Conservation (phyloP, 768 basidiomycete genomes). For the Mycena vitilis region DNA sequence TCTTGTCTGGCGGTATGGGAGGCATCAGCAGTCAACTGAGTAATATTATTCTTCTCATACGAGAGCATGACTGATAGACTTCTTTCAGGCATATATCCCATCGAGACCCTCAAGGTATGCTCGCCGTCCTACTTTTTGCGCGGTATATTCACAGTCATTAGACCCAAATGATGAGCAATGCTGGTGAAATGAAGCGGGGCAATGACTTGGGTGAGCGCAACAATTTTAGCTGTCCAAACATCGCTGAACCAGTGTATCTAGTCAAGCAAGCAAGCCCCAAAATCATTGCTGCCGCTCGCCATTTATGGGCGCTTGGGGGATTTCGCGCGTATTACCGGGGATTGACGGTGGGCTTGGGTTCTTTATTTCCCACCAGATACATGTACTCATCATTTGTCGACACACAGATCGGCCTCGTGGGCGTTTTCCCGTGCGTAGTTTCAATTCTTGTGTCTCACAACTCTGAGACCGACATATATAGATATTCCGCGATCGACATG, state of each 20-base stretch:
- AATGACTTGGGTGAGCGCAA: constrained; percentile 19
- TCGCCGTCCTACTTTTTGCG: constrained; percentile 20
- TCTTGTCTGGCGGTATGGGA: constrained; percentile 95
- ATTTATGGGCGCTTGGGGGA: constrained; percentile 84
- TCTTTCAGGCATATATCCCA: constrained; percentile 88
- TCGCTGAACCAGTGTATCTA: constrained; percentile 22
- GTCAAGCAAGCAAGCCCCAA: constrained; percentile 45
- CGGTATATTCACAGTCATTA: constrained; percentile 42
- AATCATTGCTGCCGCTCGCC: constrained; percentile 71
- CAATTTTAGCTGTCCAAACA: background rate
- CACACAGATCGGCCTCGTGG: constrained; percentile 87
- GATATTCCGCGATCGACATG: constrained; percentile 97
- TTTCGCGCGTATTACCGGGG: constrained; percentile 91
- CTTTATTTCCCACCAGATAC: background rate
- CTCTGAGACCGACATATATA: constrained; percentile 41
- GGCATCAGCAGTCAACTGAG: constrained; percentile 94
- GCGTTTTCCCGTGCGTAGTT: constrained; percentile 90
- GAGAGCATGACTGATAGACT: constrained; percentile 35
- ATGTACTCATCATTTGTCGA: background rate
- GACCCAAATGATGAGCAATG: constrained; percentile 98
- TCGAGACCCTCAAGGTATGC: constrained; percentile 91
- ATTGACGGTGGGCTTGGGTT: constrained; percentile 70
- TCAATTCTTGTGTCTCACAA: background rate
- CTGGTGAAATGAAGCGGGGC: constrained; percentile 57
- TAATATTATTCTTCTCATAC: constrained; percentile 50